These are phyloP conservation scores for Populus tremula DNA, from an alignment of 345 rosid species.

Conservation along the genomic window DNA sequence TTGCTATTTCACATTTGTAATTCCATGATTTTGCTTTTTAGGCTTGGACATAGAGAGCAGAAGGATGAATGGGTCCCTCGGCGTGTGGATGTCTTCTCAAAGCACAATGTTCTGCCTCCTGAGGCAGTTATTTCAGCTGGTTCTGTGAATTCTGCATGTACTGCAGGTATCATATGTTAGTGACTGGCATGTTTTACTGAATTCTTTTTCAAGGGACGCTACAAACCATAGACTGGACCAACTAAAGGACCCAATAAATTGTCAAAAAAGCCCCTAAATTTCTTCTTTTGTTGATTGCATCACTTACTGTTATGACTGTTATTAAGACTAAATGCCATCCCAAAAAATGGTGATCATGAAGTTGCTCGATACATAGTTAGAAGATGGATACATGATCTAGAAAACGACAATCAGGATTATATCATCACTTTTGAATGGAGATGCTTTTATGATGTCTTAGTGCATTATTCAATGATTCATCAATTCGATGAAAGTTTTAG, in stretches of 20 bases:
- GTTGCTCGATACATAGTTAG: neutral
- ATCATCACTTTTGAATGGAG: neutral
- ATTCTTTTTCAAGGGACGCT: neutral
- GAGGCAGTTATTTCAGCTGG: constrained; percentile 86
- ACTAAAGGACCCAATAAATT: neutral
- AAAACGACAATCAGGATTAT: neutral
- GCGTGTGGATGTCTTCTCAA: constrained; percentile 76
- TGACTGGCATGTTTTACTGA: neutral
- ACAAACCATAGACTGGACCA: neutral
- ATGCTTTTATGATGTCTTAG: neutral
- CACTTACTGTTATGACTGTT: neutral
- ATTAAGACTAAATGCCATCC: neutral
- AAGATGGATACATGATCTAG: neutral
- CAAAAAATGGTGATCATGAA: neutral
- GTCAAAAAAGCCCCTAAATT: neutral
- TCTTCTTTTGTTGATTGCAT: neutral
- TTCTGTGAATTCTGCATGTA: constrained; percentile 77
- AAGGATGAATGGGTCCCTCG: constrained; percentile 98
- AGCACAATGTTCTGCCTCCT: constrained; percentile 69
- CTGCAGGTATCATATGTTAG: constrained; percentile 61
- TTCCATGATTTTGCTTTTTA: constrained; percentile 29
- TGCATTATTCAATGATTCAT: neutral
- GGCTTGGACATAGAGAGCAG: constrained; percentile 99
- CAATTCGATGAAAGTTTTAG: neutral
- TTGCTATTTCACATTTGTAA: constrained; percentile 9